Evolutionary conservation across 768 basidiomycete genomes (phyloP).

Genomic region (Lyophyllum shimeji): DNA sequence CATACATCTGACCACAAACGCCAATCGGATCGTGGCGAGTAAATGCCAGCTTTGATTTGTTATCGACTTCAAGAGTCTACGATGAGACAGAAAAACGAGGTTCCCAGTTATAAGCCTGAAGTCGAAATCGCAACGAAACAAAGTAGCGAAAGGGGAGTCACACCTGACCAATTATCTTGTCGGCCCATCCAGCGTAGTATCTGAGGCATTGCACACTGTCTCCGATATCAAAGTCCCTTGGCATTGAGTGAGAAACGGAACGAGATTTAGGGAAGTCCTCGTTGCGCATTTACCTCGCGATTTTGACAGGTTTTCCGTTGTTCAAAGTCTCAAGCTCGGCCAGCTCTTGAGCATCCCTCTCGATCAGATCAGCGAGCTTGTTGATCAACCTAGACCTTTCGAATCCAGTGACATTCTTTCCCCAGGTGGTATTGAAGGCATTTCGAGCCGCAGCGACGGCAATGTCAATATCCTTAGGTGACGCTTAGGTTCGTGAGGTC

Average conservation of each 20-base stretch:
- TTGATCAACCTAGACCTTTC: constrained; percentile 80
- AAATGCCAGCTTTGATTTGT: constrained; percentile 78
- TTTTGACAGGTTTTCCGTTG: constrained; percentile 86
- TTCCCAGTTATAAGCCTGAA: neutral
- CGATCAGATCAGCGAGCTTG: constrained; percentile 89
- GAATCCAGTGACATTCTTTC: constrained; percentile 81
- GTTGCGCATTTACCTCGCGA: constrained; percentile 31
- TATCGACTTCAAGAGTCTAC: constrained; percentile 79
- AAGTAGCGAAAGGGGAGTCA: constrained; percentile 14
- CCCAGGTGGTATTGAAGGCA: constrained; percentile 87
- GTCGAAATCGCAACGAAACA: neutral
- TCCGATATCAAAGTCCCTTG: constrained; percentile 77
- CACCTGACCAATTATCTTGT: constrained; percentile 90
- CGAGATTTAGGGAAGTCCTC: neutral
- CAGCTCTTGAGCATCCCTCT: constrained; percentile 77
- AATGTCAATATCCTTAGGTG: constrained; percentile 74
- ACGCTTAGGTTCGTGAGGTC: constrained; percentile 40
- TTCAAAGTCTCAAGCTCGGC: constrained; percentile 86
- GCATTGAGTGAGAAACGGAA: neutral
- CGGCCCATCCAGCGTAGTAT: constrained; percentile 96
- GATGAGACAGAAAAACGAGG: neutral
- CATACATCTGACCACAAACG: constrained; percentile 91
- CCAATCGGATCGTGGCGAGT: constrained; percentile 90
- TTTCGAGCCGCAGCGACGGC: constrained; percentile 82
- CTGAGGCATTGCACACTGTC: constrained; percentile 77